phyloP scores from a whole-genome alignment of 208 protist species.

The Naegleria lovaniensis region DNA sequence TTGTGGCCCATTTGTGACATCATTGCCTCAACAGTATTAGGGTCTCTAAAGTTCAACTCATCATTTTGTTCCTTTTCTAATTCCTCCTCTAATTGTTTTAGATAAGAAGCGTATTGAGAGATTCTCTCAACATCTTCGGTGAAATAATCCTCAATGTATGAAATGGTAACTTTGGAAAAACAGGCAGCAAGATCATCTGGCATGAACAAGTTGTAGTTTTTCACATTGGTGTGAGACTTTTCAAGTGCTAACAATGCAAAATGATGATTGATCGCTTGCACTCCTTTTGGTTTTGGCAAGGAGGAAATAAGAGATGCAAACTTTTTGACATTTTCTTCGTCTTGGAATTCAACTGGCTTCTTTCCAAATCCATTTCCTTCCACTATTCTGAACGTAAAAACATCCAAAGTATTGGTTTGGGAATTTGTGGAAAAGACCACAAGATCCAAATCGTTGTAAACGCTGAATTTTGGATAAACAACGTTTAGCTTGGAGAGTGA shows the following conservation, averaged over 20 bases:
- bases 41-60: background rate
- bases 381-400: background rate
- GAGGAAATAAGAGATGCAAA: background rate
- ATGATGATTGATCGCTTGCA: background rate
- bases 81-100: background rate
- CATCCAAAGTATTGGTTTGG: background rate
- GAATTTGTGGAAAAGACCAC: background rate
- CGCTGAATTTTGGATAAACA: background rate
- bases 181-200: background rate
- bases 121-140: background rate
- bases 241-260: background rate
- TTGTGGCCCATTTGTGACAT: background rate
- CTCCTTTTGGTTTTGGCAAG: background rate
- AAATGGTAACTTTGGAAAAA: background rate
- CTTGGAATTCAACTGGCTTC: background rate
- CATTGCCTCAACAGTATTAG: background rate
- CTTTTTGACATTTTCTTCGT: background rate
- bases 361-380: background rate
- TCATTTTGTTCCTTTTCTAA: background rate
- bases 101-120: background rate
- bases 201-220: background rate
- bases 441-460: background rate
- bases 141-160: background rate
- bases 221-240: background rate
- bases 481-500: background rate